These are phyloP conservation scores for Brachypodium distachyon DNA, from an alignment of 202 grass and related monocot species.

Conservation along the genomic window DNA sequence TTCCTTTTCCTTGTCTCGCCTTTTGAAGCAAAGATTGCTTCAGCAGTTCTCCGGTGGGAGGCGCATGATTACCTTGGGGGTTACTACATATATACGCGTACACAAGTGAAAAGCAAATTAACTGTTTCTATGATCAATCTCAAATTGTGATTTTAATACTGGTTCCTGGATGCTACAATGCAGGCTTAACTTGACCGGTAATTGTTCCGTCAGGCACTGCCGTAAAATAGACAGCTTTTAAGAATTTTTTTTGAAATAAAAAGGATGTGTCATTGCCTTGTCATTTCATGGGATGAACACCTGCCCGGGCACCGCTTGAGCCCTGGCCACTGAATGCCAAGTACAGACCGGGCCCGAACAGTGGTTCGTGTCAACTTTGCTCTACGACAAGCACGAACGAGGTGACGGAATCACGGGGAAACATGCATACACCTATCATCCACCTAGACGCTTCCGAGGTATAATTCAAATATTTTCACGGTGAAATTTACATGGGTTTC, in stretches of 20 bases:
- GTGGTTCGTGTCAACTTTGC: not conserved
- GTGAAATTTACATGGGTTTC: not conserved
- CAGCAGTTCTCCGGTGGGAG: no score
- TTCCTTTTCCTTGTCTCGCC: not conserved
- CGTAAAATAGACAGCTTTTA: not conserved
- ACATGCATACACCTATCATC: not conserved
- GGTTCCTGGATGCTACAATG: not conserved
- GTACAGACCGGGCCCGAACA: not conserved
- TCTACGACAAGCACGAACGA: not conserved
- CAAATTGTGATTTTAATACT: no score
- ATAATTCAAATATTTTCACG: not conserved
- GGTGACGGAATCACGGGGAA: not conserved
- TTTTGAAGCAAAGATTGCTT: not conserved
- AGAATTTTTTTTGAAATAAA: not conserved
- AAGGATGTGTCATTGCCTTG: not conserved
- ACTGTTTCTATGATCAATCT: not conserved
- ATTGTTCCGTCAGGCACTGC: no score
- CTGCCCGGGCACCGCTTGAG: not conserved
- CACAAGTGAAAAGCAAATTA: not conserved
- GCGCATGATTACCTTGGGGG: not conserved
- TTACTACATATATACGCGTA: not conserved
- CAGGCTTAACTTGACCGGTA: not conserved
- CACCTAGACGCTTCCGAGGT: not conserved
- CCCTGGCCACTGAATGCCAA: not conserved
- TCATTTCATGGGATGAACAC: not conserved